Percentiles rank a stretch among this genome's conserved stretches.
These are phyloP conservation scores for Arachis monticola DNA, from an alignment of 331 rosid species.

Conservation along the genomic window DNA sequence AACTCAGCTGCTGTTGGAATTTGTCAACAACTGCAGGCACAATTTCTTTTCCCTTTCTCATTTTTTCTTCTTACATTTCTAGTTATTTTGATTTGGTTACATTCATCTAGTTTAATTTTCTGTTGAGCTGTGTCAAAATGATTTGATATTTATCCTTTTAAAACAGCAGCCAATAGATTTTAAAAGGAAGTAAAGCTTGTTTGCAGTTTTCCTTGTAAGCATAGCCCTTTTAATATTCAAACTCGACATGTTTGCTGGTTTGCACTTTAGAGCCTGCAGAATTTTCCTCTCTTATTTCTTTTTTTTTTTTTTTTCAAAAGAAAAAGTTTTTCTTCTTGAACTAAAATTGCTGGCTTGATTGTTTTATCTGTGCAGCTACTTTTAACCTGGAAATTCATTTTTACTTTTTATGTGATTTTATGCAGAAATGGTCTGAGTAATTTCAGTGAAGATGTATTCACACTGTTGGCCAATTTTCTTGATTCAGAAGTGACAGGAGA, in stretches of 20 bases:
- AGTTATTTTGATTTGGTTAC: conserved; percentile 5
- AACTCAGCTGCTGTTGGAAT: conserved; percentile 58
- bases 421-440: conserved; percentile 56
- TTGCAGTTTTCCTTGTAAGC: background rate
- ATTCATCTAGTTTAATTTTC: conserved; percentile 1
- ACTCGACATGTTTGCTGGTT: no score
- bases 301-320: no score
- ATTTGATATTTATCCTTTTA: conserved; percentile 24
- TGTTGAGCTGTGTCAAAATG: background rate
- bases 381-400: conserved; percentile 20
- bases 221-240: background rate
- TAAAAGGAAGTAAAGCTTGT: background rate
- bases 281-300: no score
- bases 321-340: conserved; percentile 6
- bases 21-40: conserved; percentile 74
- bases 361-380: conserved; percentile 11
- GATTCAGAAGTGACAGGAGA: conserved; percentile 64
- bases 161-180: background rate
- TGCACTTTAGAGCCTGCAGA: no score
- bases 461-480: conserved; percentile 58
- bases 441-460: conserved; percentile 57
- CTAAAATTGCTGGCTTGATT: conserved; percentile 27
- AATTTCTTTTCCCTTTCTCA: conserved; percentile 23
- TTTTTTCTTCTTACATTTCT: conserved; percentile 14
- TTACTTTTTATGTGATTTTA: conserved; percentile 22